Evolutionary conservation across 208 protist genomes (phyloP).

Genomic region (Leishmania gerbilli): DNA sequence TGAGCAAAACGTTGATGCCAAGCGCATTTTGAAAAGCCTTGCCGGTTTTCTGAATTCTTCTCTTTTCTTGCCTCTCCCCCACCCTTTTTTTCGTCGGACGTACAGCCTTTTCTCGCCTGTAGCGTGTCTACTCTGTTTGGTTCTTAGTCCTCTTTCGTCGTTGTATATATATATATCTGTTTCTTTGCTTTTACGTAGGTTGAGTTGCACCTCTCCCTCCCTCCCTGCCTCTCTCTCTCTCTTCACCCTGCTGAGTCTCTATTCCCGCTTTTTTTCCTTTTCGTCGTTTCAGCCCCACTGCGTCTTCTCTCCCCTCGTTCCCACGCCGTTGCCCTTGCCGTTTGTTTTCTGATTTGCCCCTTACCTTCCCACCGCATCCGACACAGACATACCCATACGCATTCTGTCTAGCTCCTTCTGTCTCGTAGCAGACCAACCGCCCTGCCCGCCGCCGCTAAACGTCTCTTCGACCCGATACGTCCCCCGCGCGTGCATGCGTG

Average conservation of each 20-base stretch:
- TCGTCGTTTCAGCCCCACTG: background rate
- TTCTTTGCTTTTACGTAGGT: background rate
- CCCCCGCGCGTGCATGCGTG: background rate
- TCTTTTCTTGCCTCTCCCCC: background rate
- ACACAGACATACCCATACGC: background rate
- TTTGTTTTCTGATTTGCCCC: background rate
- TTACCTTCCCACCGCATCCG: background rate
- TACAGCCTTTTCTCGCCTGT: background rate
- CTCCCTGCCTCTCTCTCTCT: background rate
- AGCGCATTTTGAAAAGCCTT: background rate
- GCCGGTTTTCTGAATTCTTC: background rate
- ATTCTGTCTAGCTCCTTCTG: background rate
- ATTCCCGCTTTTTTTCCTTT: conserved; percentile 12
- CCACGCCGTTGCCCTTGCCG: background rate
- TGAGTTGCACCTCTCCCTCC: background rate
- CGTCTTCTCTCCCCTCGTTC: background rate
- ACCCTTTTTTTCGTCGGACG: background rate
- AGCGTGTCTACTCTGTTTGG: conserved; percentile 4
- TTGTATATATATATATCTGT: background rate
- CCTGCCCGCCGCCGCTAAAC: background rate
- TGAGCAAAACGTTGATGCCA: background rate
- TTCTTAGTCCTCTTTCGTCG: background rate
- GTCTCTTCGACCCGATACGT: background rate
- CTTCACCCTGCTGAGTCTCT: conserved; percentile 9
- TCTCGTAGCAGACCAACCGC: background rate